Conservation (phyloP, 176 grass and related monocot genomes). For the Hordeum marinum region DNA sequence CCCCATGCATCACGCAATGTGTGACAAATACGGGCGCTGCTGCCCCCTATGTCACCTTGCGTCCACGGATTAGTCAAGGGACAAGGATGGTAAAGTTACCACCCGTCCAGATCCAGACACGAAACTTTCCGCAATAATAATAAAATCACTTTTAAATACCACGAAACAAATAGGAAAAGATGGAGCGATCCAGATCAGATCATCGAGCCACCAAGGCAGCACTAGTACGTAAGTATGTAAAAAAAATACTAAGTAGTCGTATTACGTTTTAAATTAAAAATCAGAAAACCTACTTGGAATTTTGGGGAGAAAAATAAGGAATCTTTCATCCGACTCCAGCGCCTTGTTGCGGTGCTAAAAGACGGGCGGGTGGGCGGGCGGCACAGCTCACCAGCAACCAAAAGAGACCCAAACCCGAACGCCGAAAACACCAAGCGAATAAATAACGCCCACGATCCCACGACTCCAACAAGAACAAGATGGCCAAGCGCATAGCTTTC, state of each 20-base stretch:
- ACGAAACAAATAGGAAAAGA: not conserved
- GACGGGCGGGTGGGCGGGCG: not conserved
- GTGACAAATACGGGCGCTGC: conserved; percentile 21
- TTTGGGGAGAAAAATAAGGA: not conserved
- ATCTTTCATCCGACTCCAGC: conserved; percentile 9
- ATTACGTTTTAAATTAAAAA: too few relatives aligned
- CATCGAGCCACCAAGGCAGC: not conserved
- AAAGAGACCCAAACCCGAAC: conserved; percentile 11
- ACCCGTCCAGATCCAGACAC: conserved; percentile 20
- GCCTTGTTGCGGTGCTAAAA: not conserved
- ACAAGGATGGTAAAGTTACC: conserved; percentile 24
- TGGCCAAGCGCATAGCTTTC: not conserved
- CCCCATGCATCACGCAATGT: conserved; percentile 24
- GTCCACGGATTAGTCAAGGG: not conserved
- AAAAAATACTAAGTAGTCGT: too few relatives aligned
- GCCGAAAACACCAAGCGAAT: conserved; percentile 8
- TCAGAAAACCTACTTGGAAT: not conserved
- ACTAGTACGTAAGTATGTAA: not conserved
- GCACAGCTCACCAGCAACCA: conserved; percentile 29
- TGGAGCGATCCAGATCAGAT: not conserved
- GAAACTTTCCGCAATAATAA: not conserved
- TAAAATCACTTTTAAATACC: not conserved
- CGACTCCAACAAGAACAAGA: not conserved
- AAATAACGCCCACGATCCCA: conserved; percentile 33
- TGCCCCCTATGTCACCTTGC: not conserved